Evolutionary conservation across 768 basidiomycete genomes (phyloP), one percentile per base, ranked within the genome.

Genomic region (Trametes coccinea): DNA sequence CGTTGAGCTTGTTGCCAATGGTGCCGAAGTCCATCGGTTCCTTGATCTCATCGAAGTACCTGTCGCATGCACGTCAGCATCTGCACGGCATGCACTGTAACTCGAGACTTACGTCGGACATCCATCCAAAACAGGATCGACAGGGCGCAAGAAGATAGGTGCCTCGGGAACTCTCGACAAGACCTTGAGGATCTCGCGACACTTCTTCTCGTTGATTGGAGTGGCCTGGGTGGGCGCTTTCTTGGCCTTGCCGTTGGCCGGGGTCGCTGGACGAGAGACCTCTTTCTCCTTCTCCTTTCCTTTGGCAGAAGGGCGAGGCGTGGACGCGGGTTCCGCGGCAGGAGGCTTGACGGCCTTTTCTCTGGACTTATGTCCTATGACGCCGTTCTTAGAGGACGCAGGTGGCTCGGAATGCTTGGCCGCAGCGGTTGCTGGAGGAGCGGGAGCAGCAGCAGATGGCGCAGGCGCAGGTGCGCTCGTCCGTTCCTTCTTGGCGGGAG

Each of bases 11-110:
- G 41, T 79, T 76, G 13, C 73, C 73, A 66, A 97, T 90, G 2
- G 95, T 96, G 8, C 84, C 85, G 54, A 98, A 87, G 75, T 98
- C 95, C 96, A 98, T 98, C 5, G 96, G 96, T 65, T 90, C 77
- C 61, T 84, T 76, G 70, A 98, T 96, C 75, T 98, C 96, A 4
- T 95, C 86, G 62, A 91, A 86, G 73, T 98, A 98, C 17, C 94
- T 97, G 67, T 34, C 40, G 55, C 41, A 27, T 63, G n/a, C 17
- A 11, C 16, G 51, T 69, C 16, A 62, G 64, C 46, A 39, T 31
- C 40, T 43, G 6, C 34, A 57, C 22, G 53, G 13, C 53, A 17
- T 48, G 4, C 3, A 45, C 5, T 39, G 47, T 34, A 11, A 54
- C 44, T 45, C 40, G 41, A 34, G 52, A 82, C 90, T 76, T 71